Base-by-base conservation (phyloP, 1,284 basidiomycete species). In the Ganoderma leucocontextum region DNA sequence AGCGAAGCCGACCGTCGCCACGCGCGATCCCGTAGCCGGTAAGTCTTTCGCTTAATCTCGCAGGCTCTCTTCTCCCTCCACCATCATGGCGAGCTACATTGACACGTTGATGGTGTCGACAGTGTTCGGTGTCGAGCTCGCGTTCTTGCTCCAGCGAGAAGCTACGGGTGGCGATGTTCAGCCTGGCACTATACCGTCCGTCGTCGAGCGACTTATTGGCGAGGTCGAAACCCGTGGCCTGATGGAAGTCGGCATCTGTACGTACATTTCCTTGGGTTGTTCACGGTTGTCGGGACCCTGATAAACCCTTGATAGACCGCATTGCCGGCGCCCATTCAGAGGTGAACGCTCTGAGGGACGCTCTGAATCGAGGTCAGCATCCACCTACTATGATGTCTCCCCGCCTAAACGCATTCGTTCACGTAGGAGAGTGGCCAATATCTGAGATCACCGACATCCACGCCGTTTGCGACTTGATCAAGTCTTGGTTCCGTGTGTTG, bases 181-280 rank as follows among this genome's bases (percentile, higher is more conserved):
- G 17, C 81, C 85, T 44, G 91, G 90, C 1, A 81, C 86, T 4
- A 80, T 94, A 57, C 93, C 94, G 13, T 82, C 79, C 10, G 83
- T 94, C 64, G 82, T 95, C 47, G 85, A 90, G 66, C 83, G 84
- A 62, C 90, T 91, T 75, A 80, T 95, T 55, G 73, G 75, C 1
- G 92, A 92, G 77, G 86, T 95, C 35, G 94, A 95, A 78, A 74
- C 80, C 15, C 88, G 92, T 67, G 94, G 93, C 33, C 80, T 95
- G 72, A 87, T 83, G 17, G 92, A 95, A 83, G 88, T 92, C 71
- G 94, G 94, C 25, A 93, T 95, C 42, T 95, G 92, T 94, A 77
- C 76, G 90, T 84, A 60, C 38, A 4, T 5, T 13, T 39, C 22
- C 17, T 25, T 7, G 29, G 10, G 6, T n/a, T n/a, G 38, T 17